Percentiles rank a stretch among this genome's conserved stretches.
Conservation (phyloP, 2,329 filamentous ascomycete genomes). For the Monilinia vaccinii-corymbosi region DNA sequence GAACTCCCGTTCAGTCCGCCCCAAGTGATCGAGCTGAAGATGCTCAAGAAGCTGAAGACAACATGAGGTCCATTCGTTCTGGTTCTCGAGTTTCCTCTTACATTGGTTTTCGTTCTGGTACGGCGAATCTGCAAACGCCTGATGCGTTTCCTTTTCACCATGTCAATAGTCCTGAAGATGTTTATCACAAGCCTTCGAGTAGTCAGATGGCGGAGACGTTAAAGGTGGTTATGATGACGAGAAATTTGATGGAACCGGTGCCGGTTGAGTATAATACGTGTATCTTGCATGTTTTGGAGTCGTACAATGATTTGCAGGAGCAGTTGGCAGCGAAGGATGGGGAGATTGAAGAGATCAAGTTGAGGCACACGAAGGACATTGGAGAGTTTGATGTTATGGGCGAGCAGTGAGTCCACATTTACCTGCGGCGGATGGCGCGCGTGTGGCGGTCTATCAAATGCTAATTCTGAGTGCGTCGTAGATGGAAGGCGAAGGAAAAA, state of each 20-base stretch:
- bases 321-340: conserved; percentile 18
- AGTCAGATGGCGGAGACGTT: conserved; percentile 28
- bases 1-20: conserved; percentile 13
- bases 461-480: not conserved
- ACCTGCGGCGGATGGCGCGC: too few species aligned
- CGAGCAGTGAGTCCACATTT: conserved; percentile 5
- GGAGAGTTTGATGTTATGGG: conserved; percentile 24
- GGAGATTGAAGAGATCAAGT: conserved; percentile 21
- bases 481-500: conserved; percentile 24
- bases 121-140: conserved; percentile 10
- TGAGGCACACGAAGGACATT: conserved; percentile 21
- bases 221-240: conserved; percentile 29
- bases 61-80: conserved; percentile 13
- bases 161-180: conserved; percentile 19
- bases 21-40: conserved; percentile 14
- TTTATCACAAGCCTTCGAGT: conserved; percentile 26
- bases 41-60: conserved; percentile 16
- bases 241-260: conserved; percentile 18
- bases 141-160: conserved; percentile 16
- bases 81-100: conserved; percentile 24
- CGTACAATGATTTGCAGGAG: conserved; percentile 21
- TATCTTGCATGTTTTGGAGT: conserved; percentile 28
- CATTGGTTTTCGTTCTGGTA: conserved; percentile 16
- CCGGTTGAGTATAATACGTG: conserved; percentile 27
- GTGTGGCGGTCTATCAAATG: not conserved